Base-by-base conservation (phyloP, 257 asterid genomes). In the Solanum bukasovii region DNA sequence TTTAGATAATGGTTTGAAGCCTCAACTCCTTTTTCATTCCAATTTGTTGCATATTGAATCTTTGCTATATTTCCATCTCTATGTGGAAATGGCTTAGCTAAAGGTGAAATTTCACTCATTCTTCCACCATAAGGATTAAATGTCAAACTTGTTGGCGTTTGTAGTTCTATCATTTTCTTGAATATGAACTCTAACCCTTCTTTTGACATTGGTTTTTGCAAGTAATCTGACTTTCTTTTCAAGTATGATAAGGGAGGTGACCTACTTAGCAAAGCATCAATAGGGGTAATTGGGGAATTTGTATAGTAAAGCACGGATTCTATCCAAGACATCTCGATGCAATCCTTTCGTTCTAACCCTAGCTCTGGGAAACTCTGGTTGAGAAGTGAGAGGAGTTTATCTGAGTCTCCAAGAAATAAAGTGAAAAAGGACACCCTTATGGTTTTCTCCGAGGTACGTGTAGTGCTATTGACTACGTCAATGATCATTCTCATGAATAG, bases 211-310 rank as follows among this genome's bases (percentile, higher is more conserved):
- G 95, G 93, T 3, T 88, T 87, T 13, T 90, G 84, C 6, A 95
- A 94, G 63, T 92, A 94, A 83, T 95, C 98, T 3, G 97, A 94
- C 89, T 95, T 95, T 6, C 92, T 90, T 84, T 94, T 95, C 59
- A 94, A 34, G 88, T 91, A 91, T 23, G 84, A 81, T 20, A 90
- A 85, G 3, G 92, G 88, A 1, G 92, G 93, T 10, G 14, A 18
- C 56, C 94, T 44, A 14, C 20, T 73, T 0, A 91, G 88, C 14
- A 95, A 37, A 2, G 88, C 92, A 0, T 40, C 21, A 0, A 90
- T 91, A 1, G 93, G 88, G 9, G 94, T 49, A 40, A 85, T 89
- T 71, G 92, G 94, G 87, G 83, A 89, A 35, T 89, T 89, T 4
- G 86, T 10, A 56, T 67, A 85, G 7, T 27, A 88, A 14, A 88